Evolutionary conservation across 805 yeast species (phyloP).

Genomic region (Huiozyma naganishii): DNA sequence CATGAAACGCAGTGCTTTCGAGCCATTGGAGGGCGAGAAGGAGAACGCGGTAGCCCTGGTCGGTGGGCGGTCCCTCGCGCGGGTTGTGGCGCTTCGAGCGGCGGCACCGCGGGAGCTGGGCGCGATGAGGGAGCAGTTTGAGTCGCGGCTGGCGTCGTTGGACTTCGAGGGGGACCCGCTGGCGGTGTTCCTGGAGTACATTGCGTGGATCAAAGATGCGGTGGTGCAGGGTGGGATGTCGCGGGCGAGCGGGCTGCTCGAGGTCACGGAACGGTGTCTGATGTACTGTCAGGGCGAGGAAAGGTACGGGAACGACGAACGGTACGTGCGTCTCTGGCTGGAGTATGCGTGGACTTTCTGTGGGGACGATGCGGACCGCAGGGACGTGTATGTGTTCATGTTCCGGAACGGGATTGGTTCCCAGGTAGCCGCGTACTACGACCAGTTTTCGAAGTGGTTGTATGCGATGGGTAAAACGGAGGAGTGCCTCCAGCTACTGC

Average conservation of each 20-base stretch:
- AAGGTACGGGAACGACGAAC: conserved; percentile 67
- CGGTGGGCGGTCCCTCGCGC: background rate
- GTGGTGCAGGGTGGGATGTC: conserved; percentile 53
- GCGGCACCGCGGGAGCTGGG: conserved; percentile 20
- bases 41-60: conserved; percentile 39
- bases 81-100: background rate
- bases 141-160: conserved; percentile 1
- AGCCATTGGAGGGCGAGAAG: conserved; percentile 49
- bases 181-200: conserved; percentile 56
- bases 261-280: conserved; percentile 60
- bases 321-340: conserved; percentile 74
- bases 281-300: conserved; percentile 50
- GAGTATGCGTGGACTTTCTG: conserved; percentile 42
- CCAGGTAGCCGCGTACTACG: conserved; percentile 58
- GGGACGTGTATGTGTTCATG: conserved; percentile 62
- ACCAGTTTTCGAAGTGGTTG: conserved; percentile 50
- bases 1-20: conserved; percentile 24
- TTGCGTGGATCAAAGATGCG: conserved; percentile 54
- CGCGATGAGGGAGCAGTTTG: background rate
- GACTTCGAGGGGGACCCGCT: conserved; percentile 64
- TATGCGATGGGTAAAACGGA: conserved; percentile 9
- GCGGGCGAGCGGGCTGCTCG: conserved; percentile 54
- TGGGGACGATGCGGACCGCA: conserved; percentile 50
- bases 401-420: conserved; percentile 63
- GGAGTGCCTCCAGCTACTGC: conserved; percentile 15